A percentile compares a stretch with the other conserved stretches of the same genome.
Conservation (phyloP, 2,329 filamentous ascomycete species). For the Claviceps maximensis region DNA sequence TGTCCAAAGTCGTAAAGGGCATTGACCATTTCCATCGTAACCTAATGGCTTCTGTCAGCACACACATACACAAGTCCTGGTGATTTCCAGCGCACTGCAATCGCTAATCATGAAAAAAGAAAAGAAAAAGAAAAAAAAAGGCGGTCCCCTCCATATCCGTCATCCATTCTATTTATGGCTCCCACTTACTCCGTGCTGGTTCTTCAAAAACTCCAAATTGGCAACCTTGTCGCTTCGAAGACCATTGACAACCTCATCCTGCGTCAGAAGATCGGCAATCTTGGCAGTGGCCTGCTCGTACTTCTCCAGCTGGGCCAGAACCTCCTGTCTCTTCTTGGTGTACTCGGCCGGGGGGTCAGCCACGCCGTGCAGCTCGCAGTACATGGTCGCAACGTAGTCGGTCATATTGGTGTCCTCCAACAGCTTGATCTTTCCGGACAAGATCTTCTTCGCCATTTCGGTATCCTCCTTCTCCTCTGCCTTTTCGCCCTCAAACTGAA, state of each 20-base stretch:
- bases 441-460: slow-evolving; percentile 52
- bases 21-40: slow-evolving; percentile 91
- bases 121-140: no score
- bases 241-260: slow-evolving; percentile 82
- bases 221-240: slow-evolving; percentile 94
- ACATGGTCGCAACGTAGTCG: slow-evolving; percentile 86
- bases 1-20: slow-evolving; percentile 90
- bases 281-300: slow-evolving; percentile 79
- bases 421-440: slow-evolving; percentile 80
- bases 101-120: no score
- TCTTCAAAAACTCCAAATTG: slow-evolving; percentile 96
- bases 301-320: slow-evolving; percentile 68
- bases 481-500: slow-evolving; percentile 78
- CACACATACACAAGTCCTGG: neutral
- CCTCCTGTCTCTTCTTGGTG: slow-evolving; percentile 76
- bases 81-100: neutral
- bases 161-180: neutral
- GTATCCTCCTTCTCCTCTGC: slow-evolving; percentile 60
- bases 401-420: slow-evolving; percentile 98
- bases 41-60: slow-evolving; percentile 26
- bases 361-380: slow-evolving; percentile 76
- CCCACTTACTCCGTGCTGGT: slow-evolving; percentile 69
- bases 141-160: slow-evolving; percentile 6
- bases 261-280: slow-evolving; percentile 73
- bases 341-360: slow-evolving; percentile 73